phyloP scores from a whole-genome alignment of 805 yeast genomes.

The Dipodascopsis uninucleata region DNA sequence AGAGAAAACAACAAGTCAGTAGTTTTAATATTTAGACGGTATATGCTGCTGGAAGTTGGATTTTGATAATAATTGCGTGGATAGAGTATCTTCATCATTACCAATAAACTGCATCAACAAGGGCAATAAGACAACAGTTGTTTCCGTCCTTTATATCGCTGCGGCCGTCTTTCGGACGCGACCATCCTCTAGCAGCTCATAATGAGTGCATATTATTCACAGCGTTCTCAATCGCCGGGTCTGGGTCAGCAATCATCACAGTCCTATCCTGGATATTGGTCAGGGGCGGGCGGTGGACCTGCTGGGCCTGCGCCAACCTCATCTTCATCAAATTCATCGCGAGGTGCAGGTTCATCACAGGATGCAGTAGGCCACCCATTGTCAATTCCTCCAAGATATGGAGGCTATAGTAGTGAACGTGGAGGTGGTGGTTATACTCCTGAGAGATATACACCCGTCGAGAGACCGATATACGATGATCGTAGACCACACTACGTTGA shows the following conservation, averaged over 20 bases:
- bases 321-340: neutral
- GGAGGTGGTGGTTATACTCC: slow-evolving; percentile 5
- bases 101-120: too few relatives aligned
- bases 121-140: too few relatives aligned
- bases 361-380: neutral
- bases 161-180: too few relatives aligned
- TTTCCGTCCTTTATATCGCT: too few relatives aligned
- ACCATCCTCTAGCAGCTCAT: too few relatives aligned
- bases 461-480: slow-evolving; percentile 2
- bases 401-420: neutral
- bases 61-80: too few relatives aligned
- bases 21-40: too few relatives aligned
- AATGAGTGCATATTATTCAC: slow-evolving; percentile 24
- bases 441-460: slow-evolving; percentile 4
- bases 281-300: neutral
- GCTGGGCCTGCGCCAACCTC: slow-evolving; percentile 4
- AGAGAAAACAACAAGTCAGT: too few relatives aligned
- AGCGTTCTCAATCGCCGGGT: slow-evolving; percentile 14
- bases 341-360: neutral
- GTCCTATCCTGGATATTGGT: slow-evolving; percentile 1
- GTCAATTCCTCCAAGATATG: neutral
- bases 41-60: too few relatives aligned
- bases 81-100: too few relatives aligned
- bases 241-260: neutral
- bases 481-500: slow-evolving; percentile 2